These are phyloP conservation scores for Arctium minus DNA, from an alignment of 129 eudicot genomes.

Conservation along the genomic window DNA sequence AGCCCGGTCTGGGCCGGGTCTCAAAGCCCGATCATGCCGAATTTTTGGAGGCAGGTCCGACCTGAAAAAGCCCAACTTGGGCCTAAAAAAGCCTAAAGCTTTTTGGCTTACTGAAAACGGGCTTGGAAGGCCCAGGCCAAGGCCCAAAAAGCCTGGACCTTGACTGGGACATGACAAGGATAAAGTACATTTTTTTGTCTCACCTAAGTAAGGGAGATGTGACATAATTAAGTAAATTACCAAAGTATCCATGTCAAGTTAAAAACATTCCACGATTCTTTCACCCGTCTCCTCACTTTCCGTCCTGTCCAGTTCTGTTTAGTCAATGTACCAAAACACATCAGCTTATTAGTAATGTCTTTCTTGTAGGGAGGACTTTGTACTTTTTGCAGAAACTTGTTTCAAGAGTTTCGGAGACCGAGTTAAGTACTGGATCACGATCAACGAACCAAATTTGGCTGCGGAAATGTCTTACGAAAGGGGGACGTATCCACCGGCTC, in stretches of 20 bases:
- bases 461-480: slow-evolving; percentile 30
- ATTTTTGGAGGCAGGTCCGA: background rate
- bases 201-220: background rate
- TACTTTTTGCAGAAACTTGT: slow-evolving; percentile 70
- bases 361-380: slow-evolving; percentile 73
- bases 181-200: background rate
- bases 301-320: background rate
- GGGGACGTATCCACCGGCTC: slow-evolving; percentile 63
- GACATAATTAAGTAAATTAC: background rate
- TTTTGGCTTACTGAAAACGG: no score
- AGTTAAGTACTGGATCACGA: slow-evolving; percentile 77
- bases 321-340: background rate
- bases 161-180: no score
- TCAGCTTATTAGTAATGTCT: background rate
- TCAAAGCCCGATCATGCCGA: background rate
- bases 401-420: slow-evolving; percentile 72
- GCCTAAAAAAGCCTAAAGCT: background rate
- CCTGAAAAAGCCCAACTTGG: background rate
- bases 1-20: background rate
- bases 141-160: no score
- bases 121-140: background rate
- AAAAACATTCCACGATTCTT: background rate
- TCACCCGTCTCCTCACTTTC: background rate
- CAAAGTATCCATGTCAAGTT: background rate
- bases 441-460: slow-evolving; percentile 73